Evolutionary conservation across 2,329 filamentous ascomycete species (phyloP).

Genomic region (Nemania sp.): DNA sequence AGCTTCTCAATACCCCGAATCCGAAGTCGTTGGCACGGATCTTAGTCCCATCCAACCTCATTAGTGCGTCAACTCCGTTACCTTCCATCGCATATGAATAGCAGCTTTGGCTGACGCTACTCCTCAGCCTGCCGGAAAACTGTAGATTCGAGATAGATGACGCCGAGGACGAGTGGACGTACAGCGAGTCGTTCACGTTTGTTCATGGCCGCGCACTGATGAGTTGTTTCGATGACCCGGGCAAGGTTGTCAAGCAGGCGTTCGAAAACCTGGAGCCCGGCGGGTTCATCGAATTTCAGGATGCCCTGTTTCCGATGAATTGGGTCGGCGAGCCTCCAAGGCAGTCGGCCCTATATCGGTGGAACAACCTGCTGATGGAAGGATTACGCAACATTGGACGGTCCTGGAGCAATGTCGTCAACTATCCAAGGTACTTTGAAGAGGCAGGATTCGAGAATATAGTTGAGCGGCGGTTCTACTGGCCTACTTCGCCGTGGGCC

Average conservation of each 20-base stretch:
- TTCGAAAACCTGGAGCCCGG: constrained; percentile 48
- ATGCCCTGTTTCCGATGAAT: constrained; percentile 39
- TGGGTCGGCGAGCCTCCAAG: constrained; percentile 41
- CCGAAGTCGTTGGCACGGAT: constrained; percentile 49
- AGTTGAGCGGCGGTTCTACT: constrained; percentile 38
- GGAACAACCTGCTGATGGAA: constrained; percentile 42
- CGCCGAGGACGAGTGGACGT: constrained; percentile 56
- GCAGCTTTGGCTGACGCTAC: background rate
- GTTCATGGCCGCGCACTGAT: constrained; percentile 57
- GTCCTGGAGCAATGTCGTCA: constrained; percentile 38
- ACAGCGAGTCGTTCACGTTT: constrained; percentile 55
- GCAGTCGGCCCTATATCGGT: constrained; percentile 40
- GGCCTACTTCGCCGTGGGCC: constrained; percentile 45
- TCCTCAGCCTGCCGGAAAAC: constrained; percentile 53
- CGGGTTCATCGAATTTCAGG: constrained; percentile 45
- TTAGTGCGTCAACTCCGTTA: constrained; percentile 33
- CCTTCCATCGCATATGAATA: background rate
- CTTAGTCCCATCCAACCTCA: constrained; percentile 53
- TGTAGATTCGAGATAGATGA: constrained; percentile 60
- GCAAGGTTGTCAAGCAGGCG: constrained; percentile 50
- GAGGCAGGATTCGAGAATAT: constrained; percentile 42
- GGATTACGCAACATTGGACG: constrained; percentile 35
- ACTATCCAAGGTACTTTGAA: constrained; percentile 38
- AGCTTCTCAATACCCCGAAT: constrained; percentile 47
- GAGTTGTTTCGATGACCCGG: constrained; percentile 55